phyloP scores from a whole-genome alignment of 306 rosid genomes.

The Begonia peltatifolia region DNA sequence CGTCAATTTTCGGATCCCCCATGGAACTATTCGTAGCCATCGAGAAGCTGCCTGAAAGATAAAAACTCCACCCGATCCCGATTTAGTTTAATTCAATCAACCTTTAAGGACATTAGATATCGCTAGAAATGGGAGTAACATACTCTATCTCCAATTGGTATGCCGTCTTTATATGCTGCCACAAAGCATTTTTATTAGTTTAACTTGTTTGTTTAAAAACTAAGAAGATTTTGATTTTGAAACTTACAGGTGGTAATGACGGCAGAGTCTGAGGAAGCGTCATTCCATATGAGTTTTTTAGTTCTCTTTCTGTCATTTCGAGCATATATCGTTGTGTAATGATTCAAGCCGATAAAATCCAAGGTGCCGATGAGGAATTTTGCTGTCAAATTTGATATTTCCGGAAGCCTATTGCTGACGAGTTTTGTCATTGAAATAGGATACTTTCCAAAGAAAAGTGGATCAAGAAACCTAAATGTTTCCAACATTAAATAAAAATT shows the following conservation, averaged over 20 bases:
- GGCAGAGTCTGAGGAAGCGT: constrained; percentile 67
- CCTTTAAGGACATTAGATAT: no score
- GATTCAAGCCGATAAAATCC: constrained; percentile 79
- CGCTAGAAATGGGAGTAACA: constrained; percentile 7
- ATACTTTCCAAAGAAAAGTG: constrained; percentile 61
- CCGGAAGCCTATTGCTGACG: constrained; percentile 61
- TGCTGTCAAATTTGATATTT: constrained; percentile 34
- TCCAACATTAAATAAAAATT: background rate
- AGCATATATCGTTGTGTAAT: constrained; percentile 70
- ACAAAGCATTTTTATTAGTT: constrained; percentile 15
- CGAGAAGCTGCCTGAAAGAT: constrained; percentile 63
- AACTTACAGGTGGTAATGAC: constrained; percentile 66
- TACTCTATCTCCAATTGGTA: constrained; percentile 82
- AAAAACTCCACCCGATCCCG: no score
- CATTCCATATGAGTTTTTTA: constrained; percentile 47
- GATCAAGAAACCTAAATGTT: constrained; percentile 72
- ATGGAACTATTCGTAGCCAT: constrained; percentile 83
- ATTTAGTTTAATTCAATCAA: no score
- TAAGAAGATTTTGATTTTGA: constrained; percentile 4
- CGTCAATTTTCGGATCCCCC: constrained; percentile 76
- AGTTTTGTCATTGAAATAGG: constrained; percentile 62
- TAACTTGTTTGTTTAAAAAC: background rate
- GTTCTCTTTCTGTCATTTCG: constrained; percentile 58
- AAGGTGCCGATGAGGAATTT: constrained; percentile 45
- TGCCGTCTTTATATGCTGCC: constrained; percentile 47